These are phyloP conservation scores for Tricholoma terreum DNA, from an alignment of 768 basidiomycete species.

Conservation along the genomic window DNA sequence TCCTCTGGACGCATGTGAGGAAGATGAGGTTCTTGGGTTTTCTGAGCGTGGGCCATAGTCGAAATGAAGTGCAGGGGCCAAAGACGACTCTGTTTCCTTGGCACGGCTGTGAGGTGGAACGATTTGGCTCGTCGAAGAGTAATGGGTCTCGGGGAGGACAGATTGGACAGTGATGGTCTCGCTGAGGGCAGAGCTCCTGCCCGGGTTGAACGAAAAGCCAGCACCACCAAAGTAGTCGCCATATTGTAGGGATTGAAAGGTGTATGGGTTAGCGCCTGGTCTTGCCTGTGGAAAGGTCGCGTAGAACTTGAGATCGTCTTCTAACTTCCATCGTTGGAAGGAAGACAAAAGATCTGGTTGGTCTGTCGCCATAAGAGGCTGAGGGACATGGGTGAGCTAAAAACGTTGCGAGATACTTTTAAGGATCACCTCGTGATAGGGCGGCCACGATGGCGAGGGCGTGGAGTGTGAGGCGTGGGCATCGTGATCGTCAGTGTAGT, in stretches of 20 bases:
- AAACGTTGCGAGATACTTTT: no score
- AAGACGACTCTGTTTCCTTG: background rate
- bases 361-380: constrained; percentile 9
- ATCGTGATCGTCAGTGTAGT: background rate
- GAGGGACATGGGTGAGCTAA: background rate
- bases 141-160: background rate
- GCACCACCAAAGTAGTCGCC: constrained; percentile 13
- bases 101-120: background rate
- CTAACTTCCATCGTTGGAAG: constrained; percentile 34
- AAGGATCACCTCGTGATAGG: no score
- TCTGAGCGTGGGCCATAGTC: background rate
- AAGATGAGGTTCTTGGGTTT: background rate
- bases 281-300: constrained; percentile 35
- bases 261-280: constrained; percentile 17
- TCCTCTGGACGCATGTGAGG: background rate
- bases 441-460: no score
- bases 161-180: background rate
- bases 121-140: background rate
- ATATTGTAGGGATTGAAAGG: constrained; percentile 2
- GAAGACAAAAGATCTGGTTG: constrained; percentile 14
- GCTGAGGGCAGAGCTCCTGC: background rate
- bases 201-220: constrained; percentile 11
- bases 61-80: background rate
- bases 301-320: constrained; percentile 39
- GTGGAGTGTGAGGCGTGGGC: no score